Evolutionary conservation across 208 protist genomes (phyloP).

Genomic region (Leishmania guyanensis): DNA sequence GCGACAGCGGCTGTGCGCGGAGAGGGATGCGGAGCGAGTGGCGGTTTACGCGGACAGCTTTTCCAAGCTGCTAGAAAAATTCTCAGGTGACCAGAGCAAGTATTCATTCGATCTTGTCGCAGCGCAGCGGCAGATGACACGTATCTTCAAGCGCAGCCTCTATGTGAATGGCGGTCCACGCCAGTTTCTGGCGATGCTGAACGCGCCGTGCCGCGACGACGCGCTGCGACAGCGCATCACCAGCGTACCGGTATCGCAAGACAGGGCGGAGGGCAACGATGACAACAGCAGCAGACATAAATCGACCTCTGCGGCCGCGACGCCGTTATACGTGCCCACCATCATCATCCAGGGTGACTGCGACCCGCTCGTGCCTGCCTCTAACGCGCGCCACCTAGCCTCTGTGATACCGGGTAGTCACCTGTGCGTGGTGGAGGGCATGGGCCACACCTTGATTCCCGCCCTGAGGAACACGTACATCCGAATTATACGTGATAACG

Average conservation of each 20-base stretch:
- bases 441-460: slow-evolving; percentile 72
- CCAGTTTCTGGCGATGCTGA: slow-evolving; percentile 68
- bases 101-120: slow-evolving; percentile 45
- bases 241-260: slow-evolving; percentile 7
- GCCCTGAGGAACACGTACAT: slow-evolving; percentile 26
- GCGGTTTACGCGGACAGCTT: slow-evolving; percentile 39
- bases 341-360: slow-evolving; percentile 71
- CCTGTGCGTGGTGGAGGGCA: slow-evolving; percentile 45
- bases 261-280: not conserved
- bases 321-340: slow-evolving; percentile 51
- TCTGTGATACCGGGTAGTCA: slow-evolving; percentile 43
- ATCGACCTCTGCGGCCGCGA: not conserved
- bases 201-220: slow-evolving; percentile 34
- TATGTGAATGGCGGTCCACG: slow-evolving; percentile 47
- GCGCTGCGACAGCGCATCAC: slow-evolving; percentile 37
- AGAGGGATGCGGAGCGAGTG: slow-evolving; percentile 39
- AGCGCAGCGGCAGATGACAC: slow-evolving; percentile 34
- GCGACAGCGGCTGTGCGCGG: slow-evolving; percentile 24
- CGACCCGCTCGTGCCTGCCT: slow-evolving; percentile 54
- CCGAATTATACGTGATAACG: slow-evolving; percentile 31
- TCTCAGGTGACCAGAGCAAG: slow-evolving; percentile 35
- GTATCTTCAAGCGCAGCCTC: slow-evolving; percentile 47
- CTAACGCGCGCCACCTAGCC: slow-evolving; percentile 51
- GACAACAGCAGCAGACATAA: not conserved
- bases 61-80: slow-evolving; percentile 36